Evolutionary conservation across 106 monocot species (phyloP).

Genomic region (Gastrodia elata): DNA sequence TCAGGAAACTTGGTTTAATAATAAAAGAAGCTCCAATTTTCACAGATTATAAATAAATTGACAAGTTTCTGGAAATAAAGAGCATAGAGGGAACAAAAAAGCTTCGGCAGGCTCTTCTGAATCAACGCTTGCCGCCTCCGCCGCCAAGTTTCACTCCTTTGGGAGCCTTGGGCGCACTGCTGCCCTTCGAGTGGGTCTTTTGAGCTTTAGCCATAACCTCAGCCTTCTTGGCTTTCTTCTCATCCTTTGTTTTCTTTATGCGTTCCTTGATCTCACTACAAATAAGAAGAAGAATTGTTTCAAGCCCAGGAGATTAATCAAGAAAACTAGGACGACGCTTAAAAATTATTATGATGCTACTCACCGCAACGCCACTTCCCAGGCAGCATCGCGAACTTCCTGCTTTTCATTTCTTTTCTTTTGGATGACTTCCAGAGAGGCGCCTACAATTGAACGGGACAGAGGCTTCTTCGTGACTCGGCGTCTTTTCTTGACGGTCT

Average conservation of each 20-base stretch:
- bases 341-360: too few relatives aligned
- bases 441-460: slow-evolving; percentile 33
- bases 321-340: too few relatives aligned
- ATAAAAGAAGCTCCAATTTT: too few relatives aligned
- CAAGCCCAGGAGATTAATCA: too few relatives aligned
- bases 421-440: slow-evolving; percentile 26
- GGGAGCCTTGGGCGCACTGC: slow-evolving; percentile 8
- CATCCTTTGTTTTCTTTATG: slow-evolving; percentile 25
- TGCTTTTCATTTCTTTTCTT: slow-evolving; percentile 42
- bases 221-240: slow-evolving; percentile 23
- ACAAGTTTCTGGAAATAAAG: too few relatives aligned
- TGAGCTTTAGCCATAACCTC: slow-evolving; percentile 15
- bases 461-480: slow-evolving; percentile 44
- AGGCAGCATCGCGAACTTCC: slow-evolving; percentile 53
- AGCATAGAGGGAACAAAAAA: too few relatives aligned
- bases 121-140: slow-evolving; percentile 85
- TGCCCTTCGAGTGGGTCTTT: slow-evolving; percentile 12
- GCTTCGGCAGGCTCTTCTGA: too few relatives aligned
- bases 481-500: slow-evolving; percentile 50
- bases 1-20: too few relatives aligned
- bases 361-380: slow-evolving; percentile 57
- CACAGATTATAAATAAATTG: too few relatives aligned
- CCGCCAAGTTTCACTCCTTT: slow-evolving; percentile 34
- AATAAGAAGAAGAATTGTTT: too few relatives aligned
- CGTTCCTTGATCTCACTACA: slow-evolving; percentile 28